Base-by-base conservation (phyloP, 306 rosid species). In the Casuarina cunninghamiana region DNA sequence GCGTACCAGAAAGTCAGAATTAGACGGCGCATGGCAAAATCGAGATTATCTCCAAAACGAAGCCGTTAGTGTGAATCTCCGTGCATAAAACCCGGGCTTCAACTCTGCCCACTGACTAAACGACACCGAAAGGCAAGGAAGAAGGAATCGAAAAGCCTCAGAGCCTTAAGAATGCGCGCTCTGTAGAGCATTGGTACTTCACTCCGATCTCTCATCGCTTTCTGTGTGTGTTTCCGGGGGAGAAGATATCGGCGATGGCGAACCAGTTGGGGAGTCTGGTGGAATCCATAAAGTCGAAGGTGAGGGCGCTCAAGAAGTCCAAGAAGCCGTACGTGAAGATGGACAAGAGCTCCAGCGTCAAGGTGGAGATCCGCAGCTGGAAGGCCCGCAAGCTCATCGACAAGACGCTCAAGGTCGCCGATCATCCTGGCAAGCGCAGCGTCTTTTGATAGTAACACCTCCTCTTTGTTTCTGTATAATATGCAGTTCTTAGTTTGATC, bases 331-430 rank as follows among this genome's bases (percentile, higher is more conserved):
- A 94, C 83, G 9, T 94, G 2, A 94, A 90, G 83, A 92, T 94
- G 88, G 98, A 90, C 74, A 92, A 92, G 80, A 94, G 98, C 84
- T 89, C 97, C 1, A 92, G 97, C 55, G 95, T 94, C 2, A 88
- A 69, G 85, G 96, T 94, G 0, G 97, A 94, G 89, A 92, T 94
- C 85, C 97, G 97, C 3, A 94, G 98, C 92, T 82, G 86, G 55
- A 90, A 88, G 65, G 95, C 98, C 72, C 91, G 95, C 11, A 87
- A 74, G 58, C 83, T 94, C 66, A 94, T 94, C 1, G 95, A 94
- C 44, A 92, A 94, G 83, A 94, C 97, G 2, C 75, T 94, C 81
- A 83, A 94, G 81, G 89, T 86, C 45, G 97, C 97, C 60, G 97
- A 90, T 85, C 81, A 42, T 13, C 96, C 91, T 0, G 83, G 86